phyloP scores from a whole-genome alignment of 2,329 filamentous ascomycete genomes.

The Emericellopsis cladophorae region DNA sequence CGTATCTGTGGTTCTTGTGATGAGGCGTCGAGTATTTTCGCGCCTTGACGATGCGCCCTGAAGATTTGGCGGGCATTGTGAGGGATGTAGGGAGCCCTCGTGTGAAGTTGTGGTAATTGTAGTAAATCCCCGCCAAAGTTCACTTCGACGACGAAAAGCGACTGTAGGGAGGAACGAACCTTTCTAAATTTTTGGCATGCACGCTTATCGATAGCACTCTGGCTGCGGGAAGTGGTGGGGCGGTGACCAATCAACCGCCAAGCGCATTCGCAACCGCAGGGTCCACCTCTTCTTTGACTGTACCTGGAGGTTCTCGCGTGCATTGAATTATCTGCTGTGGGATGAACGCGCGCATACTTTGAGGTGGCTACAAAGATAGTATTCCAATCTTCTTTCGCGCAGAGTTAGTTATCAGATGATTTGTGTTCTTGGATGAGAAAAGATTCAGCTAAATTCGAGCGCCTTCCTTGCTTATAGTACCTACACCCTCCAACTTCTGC shows the following conservation, averaged over 20 bases:
- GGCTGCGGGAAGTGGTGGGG: too few relatives aligned
- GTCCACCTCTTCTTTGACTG: too few relatives aligned
- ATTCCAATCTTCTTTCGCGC: too few relatives aligned
- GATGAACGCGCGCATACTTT: too few relatives aligned
- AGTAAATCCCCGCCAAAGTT: constrained; percentile 13
- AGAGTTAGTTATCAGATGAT: too few relatives aligned
- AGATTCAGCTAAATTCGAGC: neutral
- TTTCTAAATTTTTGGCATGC: constrained; percentile 1
- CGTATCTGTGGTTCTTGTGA: constrained; percentile 77
- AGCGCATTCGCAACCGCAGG: too few relatives aligned
- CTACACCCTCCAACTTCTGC: neutral
- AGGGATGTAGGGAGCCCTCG: constrained; percentile 12
- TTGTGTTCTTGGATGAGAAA: neutral
- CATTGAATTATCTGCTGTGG: too few relatives aligned
- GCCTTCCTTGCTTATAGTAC: neutral
- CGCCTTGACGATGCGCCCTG: constrained; percentile 57
- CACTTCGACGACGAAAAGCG: too few relatives aligned
- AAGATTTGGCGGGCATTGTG: constrained; percentile 49
- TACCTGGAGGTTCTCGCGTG: too few relatives aligned
- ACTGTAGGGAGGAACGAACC: neutral
- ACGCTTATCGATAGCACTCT: neutral
- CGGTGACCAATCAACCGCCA: too few relatives aligned
- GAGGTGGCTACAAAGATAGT: too few relatives aligned
- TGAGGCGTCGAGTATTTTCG: constrained; percentile 60
- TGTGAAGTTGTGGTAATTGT: constrained; percentile 4